Evolutionary conservation across 1,284 basidiomycete species (phyloP), one percentile per base, ranked within the genome.

Genomic region (Ganoderma resinaceum): DNA sequence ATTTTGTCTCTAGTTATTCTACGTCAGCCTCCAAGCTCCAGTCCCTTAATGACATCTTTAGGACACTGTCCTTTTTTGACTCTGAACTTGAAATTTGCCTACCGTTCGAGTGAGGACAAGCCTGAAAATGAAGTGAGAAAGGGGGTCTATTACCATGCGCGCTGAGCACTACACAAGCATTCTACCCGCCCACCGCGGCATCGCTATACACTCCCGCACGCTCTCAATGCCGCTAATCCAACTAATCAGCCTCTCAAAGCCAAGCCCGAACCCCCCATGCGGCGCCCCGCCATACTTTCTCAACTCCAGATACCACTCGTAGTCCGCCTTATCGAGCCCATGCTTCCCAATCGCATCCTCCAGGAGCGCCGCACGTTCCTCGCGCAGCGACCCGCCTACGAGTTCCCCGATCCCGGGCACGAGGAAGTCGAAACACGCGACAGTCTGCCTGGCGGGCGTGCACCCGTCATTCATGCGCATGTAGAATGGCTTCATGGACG

Each of bases 391-490:
- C 1, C 97, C 97, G 4, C 97, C 97, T 0, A 90, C 94, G 38
- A 99, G 86, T 81, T 99, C 97, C 8, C 97, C 97, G 0, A 97
- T 82, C 14, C 86, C 81, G 0, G 97, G 98, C 14, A 99, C 89
- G 62, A 99, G 87, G 29, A 99, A 86, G 79, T 99, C 97, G 77
- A 99, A 98, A 81, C 97, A 98, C 12, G 93, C 95, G 4, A 95
- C 95, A 0, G 95, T 97, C 65, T 77, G 74, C 42, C 58, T 11
- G 43, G 57, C 65, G 26, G 60, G 38, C 49, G 29, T 66, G 31
- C 55, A 38, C 29, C n/a, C 37, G 62, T 76, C 79, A 76, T 92
- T 92, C 46, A 78, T 76, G 40, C 93, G 91, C 98, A 99, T 99
- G 82, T 99, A 99, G 82, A 99, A 99, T 9, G 98, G 95, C 80